Conservation (phyloP, 441 rosid species). For the Raphanus hybrid region DNA sequence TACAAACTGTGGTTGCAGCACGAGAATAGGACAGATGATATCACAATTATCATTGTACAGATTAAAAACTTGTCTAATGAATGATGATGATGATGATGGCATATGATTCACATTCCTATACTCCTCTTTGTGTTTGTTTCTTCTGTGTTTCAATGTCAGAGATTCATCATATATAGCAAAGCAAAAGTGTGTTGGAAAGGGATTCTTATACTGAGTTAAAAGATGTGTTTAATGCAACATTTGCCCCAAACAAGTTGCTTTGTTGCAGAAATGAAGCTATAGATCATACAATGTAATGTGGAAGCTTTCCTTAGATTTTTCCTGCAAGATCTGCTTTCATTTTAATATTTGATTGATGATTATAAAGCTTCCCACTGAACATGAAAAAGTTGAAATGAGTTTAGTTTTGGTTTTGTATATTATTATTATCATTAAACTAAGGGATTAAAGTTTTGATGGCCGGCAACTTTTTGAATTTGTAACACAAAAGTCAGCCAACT, state of each 20-base stretch:
- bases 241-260: not conserved
- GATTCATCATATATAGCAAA: constrained; percentile 21
- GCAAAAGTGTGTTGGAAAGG: not conserved
- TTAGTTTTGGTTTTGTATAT: not conserved
- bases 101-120: constrained; percentile 2
- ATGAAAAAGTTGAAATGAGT: not conserved
- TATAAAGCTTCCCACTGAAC: not conserved
- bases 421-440: not conserved
- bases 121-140: constrained; percentile 24
- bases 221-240: not conserved
- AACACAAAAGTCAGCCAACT: not conserved
- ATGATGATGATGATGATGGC: constrained; percentile 52
- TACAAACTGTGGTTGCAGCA: constrained; percentile 88
- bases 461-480: not conserved
- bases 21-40: constrained; percentile 94
- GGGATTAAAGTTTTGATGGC: not conserved
- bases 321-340: not conserved
- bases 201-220: not conserved
- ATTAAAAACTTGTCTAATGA: constrained; percentile 48
- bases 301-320: constrained; percentile 19
- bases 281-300: not conserved
- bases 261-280: constrained; percentile 1
- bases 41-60: constrained; percentile 85
- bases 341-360: not conserved
- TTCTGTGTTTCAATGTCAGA: constrained; percentile 14